phyloP scores from a whole-genome alignment of 805 yeast genomes.

The Kazachstania kunashirensis region DNA sequence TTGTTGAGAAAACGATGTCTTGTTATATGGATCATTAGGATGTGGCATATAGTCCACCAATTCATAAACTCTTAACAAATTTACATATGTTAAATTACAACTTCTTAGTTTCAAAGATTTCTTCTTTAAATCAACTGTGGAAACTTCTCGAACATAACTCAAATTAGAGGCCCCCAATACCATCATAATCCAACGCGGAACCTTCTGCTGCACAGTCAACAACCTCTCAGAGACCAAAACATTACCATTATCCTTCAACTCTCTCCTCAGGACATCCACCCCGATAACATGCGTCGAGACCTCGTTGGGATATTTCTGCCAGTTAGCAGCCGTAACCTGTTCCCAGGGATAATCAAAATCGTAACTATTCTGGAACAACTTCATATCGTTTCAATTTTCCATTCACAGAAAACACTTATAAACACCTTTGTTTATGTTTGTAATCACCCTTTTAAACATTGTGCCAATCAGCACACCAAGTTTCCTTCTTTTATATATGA shows the following conservation, averaged over 20 bases:
- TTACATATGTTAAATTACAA: constrained; percentile 74
- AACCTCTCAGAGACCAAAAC: constrained; percentile 72
- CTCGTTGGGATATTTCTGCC: constrained; percentile 96
- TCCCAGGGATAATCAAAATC: constrained; percentile 83
- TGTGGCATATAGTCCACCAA: constrained; percentile 78
- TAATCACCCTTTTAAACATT: too few species aligned
- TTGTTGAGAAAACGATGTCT: constrained; percentile 64
- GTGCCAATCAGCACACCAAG: too few species aligned
- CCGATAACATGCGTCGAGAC: constrained; percentile 85
- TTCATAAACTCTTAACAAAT: constrained; percentile 71
- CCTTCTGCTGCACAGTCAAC: constrained; percentile 77
- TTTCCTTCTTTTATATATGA: too few species aligned
- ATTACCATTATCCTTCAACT: constrained; percentile 43
- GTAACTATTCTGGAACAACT: constrained; percentile 62
- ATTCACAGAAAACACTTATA: too few species aligned
- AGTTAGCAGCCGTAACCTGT: constrained; percentile 88
- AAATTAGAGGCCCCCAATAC: constrained; percentile 71
- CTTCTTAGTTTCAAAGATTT: constrained; percentile 70
- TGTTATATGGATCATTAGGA: constrained; percentile 35
- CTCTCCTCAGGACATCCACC: constrained; percentile 78
- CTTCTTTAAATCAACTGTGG: constrained; percentile 62
- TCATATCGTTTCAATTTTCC: constrained; percentile 57
- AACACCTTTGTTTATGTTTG: too few species aligned
- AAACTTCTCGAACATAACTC: constrained; percentile 81
- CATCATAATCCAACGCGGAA: constrained; percentile 71